phyloP scores from a whole-genome alignment of 1,284 basidiomycete genomes.

The Butyriboletus appendiculatus region DNA sequence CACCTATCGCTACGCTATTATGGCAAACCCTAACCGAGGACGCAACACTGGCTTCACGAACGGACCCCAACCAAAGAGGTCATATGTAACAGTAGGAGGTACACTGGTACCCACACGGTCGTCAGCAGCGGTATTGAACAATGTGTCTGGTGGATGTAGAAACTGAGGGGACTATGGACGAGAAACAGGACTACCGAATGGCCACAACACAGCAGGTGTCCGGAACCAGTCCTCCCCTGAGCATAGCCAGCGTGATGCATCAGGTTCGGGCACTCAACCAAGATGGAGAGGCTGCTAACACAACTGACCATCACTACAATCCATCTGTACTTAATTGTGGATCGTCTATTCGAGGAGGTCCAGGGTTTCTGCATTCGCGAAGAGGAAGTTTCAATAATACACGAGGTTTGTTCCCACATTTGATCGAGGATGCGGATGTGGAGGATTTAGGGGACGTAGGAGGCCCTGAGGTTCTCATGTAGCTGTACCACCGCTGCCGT shows the following conservation, averaged over 20 bases:
- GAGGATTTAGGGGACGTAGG: slow-evolving; percentile 47
- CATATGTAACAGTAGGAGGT: slow-evolving; percentile 9
- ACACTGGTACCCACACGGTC: neutral
- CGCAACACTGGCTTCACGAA: slow-evolving; percentile 28
- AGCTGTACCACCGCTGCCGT: neutral
- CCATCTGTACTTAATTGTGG: slow-evolving; percentile 9
- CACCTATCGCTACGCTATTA: slow-evolving; percentile 51
- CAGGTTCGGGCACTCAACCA: neutral
- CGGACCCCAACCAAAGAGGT: slow-evolving; percentile 2
- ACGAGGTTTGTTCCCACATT: slow-evolving; percentile 33
- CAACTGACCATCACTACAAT: neutral
- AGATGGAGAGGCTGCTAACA: slow-evolving; percentile 6
- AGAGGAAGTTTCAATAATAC: slow-evolving; percentile 22
- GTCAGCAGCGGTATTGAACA: slow-evolving; percentile 1
- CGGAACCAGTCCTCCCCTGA: neutral
- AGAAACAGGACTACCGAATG: too few relatives aligned
- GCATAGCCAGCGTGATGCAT: neutral
- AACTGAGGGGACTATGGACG: slow-evolving; percentile 1
- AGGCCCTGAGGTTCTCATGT: too few relatives aligned
- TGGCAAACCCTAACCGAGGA: slow-evolving; percentile 72
- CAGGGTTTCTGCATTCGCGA: neutral
- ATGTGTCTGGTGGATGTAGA: neutral
- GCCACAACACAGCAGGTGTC: slow-evolving; percentile 1
- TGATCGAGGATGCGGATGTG: slow-evolving; percentile 44
- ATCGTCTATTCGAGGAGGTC: slow-evolving; percentile 9